Base-by-base conservation (phyloP, 768 basidiomycete species). In the Tylopilus balloui region DNA sequence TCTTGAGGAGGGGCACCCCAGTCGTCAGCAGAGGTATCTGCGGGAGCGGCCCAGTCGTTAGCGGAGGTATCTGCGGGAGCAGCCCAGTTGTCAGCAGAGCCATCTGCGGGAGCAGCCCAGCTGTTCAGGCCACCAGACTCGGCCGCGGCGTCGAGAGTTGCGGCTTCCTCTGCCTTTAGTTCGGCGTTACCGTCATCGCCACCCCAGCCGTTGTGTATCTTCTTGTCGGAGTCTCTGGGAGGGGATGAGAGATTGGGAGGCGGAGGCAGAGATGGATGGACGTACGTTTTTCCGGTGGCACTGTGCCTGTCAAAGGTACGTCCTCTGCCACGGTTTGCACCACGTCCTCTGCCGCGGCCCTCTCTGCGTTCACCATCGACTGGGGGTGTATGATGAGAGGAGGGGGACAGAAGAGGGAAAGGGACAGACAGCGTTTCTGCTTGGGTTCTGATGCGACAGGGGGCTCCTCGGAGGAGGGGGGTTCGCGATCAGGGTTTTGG, bases 151-250 rank as follows among this genome's bases (percentile, higher is more conserved):
- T 95, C 92, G 56, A 68, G 74, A 40, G 71, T 78, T 46, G 86
- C 95, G 24, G 80, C 84, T 51, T 81, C 71, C 68, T 97, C 94
- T 28, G 76, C 78, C 72, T 85, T 84, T 62, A 91, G 78, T 71
- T 97, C 95, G 32, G 86, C 69, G 58, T 74, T 78, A 59, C 88
- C 92, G 59, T 93, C 89, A 55, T 93, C 91, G 35, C 88, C 90
- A 56, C 95, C 95, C 95, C 95, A 98, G 57, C 85, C 86, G 65
- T 92, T 88, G 67, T 91, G 87, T 60, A 94, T 73, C 75, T 91
- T 92, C 80, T 97, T 98, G 59, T 93, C 89, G 38, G 90, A 86
- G 72, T 98, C 95, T 67, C 90, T 93, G 54, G 12, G 50, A 41
- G 50, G 28, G 47, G 51, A 49, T 55, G 52, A 53, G 53, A 41